Base-by-base conservation (phyloP, 2,329 filamentous ascomycete species). In the Beauveria rudraprayagi region DNA sequence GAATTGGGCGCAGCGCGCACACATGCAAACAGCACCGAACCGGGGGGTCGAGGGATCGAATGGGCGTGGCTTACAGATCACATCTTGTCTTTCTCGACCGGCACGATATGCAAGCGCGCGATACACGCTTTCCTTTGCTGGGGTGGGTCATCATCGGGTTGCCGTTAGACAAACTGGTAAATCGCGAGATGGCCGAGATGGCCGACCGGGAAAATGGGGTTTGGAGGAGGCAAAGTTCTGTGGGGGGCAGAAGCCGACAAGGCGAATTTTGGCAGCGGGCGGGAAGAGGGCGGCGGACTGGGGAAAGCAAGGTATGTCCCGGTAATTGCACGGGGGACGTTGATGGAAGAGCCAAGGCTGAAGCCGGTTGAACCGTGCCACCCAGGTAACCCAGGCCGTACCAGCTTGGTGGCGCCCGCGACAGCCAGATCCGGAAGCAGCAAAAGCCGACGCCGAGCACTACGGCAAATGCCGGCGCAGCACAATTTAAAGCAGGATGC, bases 11-110 rank as follows among this genome's bases (percentile, higher is more conserved):
- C 34, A 37, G 5, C 34, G 14, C 10, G 34, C 34, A 17, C 24
- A 28, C 24, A 11, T 5, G 24, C 54, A 47, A 22, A 34, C 54
- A 40, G 28, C 8, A 43, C 22, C 5, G 28, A 37, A 52, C 30
- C 2, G 50, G 30, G n/a, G 17, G 50, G 30, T 9, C 8, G 44
- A 22, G 19, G 44, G 19, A 11, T n/a, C 10, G 48, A 50, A 26
- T 11, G 24, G 22, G 24, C 14, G 37, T 40, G 24, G 43, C 70
- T 67, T 66, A 72, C 70, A 72, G 64, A 63, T 72, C 69, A 52
- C 70, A 71, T 66, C 67, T 64, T 34, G 70, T 70, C 66, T 71
- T 71, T 59, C 70, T 68, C 55, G 65, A 64, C 37, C 70, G 70
- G 62, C 70, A 72, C 26, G 70, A 69, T 41, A 71, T 59, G 61